Evolutionary conservation across 1,284 basidiomycete genomes (phyloP), one percentile per base, ranked within the genome.

Genomic region (Pascua sp.): DNA sequence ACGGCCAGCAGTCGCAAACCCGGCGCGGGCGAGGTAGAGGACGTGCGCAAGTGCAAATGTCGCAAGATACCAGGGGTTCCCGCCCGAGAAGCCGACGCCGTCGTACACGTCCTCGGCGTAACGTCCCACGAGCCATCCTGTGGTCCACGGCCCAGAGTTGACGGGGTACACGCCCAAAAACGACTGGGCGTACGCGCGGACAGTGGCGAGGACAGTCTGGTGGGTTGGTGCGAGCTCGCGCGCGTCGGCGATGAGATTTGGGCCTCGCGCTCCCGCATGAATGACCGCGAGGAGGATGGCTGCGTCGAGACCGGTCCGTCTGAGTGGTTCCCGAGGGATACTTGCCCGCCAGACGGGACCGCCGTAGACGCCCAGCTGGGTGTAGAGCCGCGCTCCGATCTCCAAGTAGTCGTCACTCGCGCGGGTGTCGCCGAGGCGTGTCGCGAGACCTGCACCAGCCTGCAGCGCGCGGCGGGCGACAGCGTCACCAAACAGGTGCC

Each of bases 21-120:
- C 51, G 1, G 60, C 47, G 51, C 61, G 51, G 11, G 71, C 68
- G 5, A 66, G 64, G 63, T 75, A 78, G 13, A 80, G 61, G 47
- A 72, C 67, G 44, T 80, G 74, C 8, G 79, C 71, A 10, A 78
- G 69, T 0, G 77, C 71, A 45, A 73, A 67, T 8, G 77, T 79
- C 59, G 75, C 72, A 36, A 80, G 70, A 63, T 52, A 75, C 79
- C 79, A 81, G 2, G 80, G 78, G 61, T 79, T 76, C 2, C 71
- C 79, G 24, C 57, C 57, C 12, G 70, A 68, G 15, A 63, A 63
- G 11, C 75, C 74, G 5, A 73, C 65, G 16, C 79, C 75, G 60
- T 79, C 74, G 65, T 81, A 81, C 8, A 77, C 66, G 64, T 81
- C 80, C 66, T 79, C 73, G 10, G 62, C 63, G 61, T 81, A 81